Conservation (phyloP, 768 basidiomycete species). For the Lepiota venenata region DNA sequence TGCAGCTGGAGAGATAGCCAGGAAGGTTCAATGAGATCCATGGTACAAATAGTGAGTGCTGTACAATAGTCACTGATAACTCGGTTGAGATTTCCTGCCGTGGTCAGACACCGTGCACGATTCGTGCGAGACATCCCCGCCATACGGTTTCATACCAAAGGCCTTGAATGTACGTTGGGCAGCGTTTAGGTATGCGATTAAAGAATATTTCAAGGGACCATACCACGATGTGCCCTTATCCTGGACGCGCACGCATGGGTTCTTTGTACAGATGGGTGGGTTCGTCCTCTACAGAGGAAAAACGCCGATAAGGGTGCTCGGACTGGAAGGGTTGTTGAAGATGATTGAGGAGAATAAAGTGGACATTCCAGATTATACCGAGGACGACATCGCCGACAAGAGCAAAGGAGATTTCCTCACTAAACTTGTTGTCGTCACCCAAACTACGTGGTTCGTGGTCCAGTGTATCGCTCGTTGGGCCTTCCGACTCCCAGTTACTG, state of each 20-base stretch:
- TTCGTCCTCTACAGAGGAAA: conserved; percentile 2
- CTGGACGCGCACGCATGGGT: conserved; percentile 16
- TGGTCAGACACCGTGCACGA: neutral
- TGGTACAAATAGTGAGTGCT: neutral
- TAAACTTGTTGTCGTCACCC: conserved; percentile 8
- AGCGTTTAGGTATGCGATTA: neutral
- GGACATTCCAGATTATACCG: neutral
- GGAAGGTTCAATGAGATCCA: neutral
- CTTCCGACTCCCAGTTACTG: neutral
- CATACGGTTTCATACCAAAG: too few relatives aligned
- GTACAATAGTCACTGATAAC: neutral
- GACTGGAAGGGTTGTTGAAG: neutral
- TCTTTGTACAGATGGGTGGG: conserved; percentile 13
- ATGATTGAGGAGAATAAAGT: neutral
- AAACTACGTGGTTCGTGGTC: conserved; percentile 9
- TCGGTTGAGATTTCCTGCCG: neutral
- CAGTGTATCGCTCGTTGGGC: conserved; percentile 5
- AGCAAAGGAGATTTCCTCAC: conserved; percentile 14
- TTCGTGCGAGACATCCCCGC: neutral
- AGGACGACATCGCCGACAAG: conserved; percentile 3
- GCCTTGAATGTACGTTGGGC: neutral
- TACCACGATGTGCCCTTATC: neutral
- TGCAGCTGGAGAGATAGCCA: neutral
- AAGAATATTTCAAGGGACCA: neutral
- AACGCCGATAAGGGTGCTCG: conserved; percentile 11